phyloP scores from a whole-genome alignment of 164 flowering plant species.

The Aristolochia contorta region DNA sequence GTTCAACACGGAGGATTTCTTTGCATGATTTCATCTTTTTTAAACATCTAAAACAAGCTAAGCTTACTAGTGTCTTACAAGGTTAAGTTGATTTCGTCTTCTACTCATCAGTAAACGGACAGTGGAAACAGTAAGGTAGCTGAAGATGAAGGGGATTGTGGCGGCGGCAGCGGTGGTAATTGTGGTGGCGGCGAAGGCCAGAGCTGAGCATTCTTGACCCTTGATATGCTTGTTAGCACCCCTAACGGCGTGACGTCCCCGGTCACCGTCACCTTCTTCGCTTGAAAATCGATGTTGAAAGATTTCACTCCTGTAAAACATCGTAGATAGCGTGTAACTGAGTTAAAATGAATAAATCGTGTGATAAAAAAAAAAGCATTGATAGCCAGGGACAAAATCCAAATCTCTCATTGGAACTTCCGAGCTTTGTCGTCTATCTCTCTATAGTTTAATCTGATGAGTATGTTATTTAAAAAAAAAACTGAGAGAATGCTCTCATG shows the following conservation, averaged over 20 bases:
- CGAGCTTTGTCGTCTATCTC: not conserved
- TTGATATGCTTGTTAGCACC: constrained; percentile 71
- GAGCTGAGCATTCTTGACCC: constrained; percentile 76
- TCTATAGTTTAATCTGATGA: too few relatives aligned
- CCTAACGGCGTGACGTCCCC: constrained; percentile 74
- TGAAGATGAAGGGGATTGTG: not conserved
- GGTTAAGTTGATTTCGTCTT: too few relatives aligned
- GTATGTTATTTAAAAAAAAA: too few relatives aligned
- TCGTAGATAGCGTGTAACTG: not conserved
- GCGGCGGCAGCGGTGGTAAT: not conserved
- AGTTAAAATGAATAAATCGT: not conserved
- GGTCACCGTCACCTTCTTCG: constrained; percentile 74
- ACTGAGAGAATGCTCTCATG: too few relatives aligned
- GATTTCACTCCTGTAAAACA: constrained; percentile 73
- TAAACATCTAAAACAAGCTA: too few relatives aligned
- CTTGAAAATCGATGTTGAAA: constrained; percentile 55
- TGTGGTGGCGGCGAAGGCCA: constrained; percentile 48
- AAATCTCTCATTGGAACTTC: not conserved
- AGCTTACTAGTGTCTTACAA: too few relatives aligned
- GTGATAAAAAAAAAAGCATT: not conserved
- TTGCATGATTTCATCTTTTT: too few relatives aligned
- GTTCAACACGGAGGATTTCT: too few relatives aligned
- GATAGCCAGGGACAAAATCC: too few relatives aligned
- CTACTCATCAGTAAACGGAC: too few relatives aligned
- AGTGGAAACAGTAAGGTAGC: too few relatives aligned